Evolutionary conservation across 1,284 basidiomycete genomes (phyloP).

Genomic region (Ceratobasidium papillatum): DNA sequence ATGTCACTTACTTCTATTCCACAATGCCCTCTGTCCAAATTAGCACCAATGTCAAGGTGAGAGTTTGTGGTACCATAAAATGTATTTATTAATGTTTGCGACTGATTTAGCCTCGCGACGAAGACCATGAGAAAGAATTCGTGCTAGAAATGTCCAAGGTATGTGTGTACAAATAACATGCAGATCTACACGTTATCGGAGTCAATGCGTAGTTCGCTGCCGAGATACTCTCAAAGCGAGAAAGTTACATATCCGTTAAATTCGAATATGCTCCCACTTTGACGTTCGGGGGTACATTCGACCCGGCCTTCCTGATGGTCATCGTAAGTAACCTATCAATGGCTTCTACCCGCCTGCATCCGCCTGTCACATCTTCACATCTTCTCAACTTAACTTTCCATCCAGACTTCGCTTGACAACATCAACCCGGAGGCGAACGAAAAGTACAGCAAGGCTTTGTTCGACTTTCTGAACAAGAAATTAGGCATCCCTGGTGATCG

Average conservation of each 20-base stretch:
- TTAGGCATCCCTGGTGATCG: constrained; percentile 61
- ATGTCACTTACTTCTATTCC: not conserved
- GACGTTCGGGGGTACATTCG: constrained; percentile 66
- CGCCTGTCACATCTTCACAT: not conserved
- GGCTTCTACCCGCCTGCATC: not conserved
- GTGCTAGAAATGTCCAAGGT: constrained; percentile 70
- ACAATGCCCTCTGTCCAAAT: constrained; percentile 65
- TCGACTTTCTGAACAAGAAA: constrained; percentile 62
- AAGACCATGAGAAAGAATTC: constrained; percentile 63
- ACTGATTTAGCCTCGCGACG: constrained; percentile 8
- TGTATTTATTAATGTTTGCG: not conserved
- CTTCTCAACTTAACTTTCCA: not conserved
- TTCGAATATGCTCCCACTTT: constrained; percentile 66
- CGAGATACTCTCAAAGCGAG: constrained; percentile 62
- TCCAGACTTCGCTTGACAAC: constrained; percentile 65
- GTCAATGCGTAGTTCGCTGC: constrained; percentile 58
- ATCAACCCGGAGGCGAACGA: constrained; percentile 60
- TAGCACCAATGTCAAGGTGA: constrained; percentile 67
- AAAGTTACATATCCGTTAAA: constrained; percentile 61
- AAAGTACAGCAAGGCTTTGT: constrained; percentile 64
- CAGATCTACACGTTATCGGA: not conserved
- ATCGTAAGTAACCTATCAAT: constrained; percentile 57
- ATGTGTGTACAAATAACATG: constrained; percentile 25
- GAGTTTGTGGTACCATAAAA: constrained; percentile 21
- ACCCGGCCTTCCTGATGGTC: constrained; percentile 66